A percentile compares a stretch with the other conserved stretches of the same genome.
Conservation (phyloP, 2,329 filamentous ascomycete genomes). For the Stachybotrys echinatus region DNA sequence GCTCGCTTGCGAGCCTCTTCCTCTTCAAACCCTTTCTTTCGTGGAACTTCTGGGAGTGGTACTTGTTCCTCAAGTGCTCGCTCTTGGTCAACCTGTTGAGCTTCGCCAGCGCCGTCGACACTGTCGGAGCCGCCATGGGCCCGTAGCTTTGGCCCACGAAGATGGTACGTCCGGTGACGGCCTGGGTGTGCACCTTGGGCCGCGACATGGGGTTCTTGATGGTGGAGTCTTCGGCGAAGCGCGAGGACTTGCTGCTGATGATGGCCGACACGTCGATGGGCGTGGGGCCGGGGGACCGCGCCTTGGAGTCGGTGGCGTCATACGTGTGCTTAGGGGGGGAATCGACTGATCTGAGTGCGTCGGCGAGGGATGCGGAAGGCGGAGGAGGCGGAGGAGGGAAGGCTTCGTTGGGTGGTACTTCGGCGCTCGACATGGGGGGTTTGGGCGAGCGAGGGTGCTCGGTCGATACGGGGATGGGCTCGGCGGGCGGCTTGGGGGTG, state of each 20-base stretch:
- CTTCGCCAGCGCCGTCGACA: slow-evolving; percentile 36
- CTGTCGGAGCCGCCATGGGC: slow-evolving; percentile 29
- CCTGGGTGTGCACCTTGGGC: slow-evolving; percentile 21
- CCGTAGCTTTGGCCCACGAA: slow-evolving; percentile 23
- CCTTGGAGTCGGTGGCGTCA: slow-evolving; percentile 15
- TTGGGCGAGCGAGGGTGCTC: slow-evolving; percentile 4
- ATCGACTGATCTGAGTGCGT: too few species aligned
- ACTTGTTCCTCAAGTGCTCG: slow-evolving; percentile 57
- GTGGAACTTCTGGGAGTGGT: slow-evolving; percentile 60
- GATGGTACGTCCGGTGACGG: slow-evolving; percentile 32
- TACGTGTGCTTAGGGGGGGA: slow-evolving; percentile 14
- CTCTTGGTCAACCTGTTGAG: slow-evolving; percentile 31
- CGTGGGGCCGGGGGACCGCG: slow-evolving; percentile 7
- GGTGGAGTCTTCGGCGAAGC: slow-evolving; percentile 12
- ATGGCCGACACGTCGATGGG: slow-evolving; percentile 28
- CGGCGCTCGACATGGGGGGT: slow-evolving; percentile 3
- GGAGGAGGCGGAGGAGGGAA: slow-evolving; percentile 15
- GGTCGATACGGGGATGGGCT: slow-evolving; percentile 7
- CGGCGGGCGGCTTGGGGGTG: not conserved
- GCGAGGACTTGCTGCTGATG: slow-evolving; percentile 21
- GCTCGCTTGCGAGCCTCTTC: slow-evolving; percentile 66
- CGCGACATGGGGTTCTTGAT: slow-evolving; percentile 17
- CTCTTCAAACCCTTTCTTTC: slow-evolving; percentile 71
- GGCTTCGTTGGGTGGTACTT: slow-evolving; percentile 8
- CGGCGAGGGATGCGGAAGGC: not conserved